Conservation (phyloP, 495 filamentous ascomycete species). For the Aspergillus heteromorphus region DNA sequence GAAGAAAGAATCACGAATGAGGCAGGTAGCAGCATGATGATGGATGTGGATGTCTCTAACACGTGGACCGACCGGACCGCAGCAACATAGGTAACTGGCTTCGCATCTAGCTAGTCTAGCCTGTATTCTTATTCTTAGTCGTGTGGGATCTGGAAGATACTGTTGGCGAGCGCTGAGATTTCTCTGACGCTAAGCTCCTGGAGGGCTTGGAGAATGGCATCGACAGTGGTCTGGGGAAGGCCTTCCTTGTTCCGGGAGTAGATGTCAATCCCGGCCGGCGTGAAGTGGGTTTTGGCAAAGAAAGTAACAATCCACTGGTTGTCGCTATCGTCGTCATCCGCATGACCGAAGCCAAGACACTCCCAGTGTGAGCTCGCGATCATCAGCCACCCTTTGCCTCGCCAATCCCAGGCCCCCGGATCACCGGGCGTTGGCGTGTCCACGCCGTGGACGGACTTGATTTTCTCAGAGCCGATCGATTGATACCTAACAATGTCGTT, state of each 20-base stretch:
- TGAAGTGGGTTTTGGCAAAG: constrained; percentile 71
- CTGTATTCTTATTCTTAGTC: too few relatives aligned
- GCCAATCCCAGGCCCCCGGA: constrained; percentile 60
- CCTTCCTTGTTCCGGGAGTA: constrained; percentile 55
- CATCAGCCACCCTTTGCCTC: constrained; percentile 61
- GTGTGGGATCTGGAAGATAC: constrained; percentile 19
- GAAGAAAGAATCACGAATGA: too few relatives aligned
- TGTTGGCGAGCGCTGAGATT: constrained; percentile 13
- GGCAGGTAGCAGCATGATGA: too few relatives aligned
- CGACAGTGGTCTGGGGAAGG: constrained; percentile 39
- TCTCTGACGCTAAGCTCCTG: constrained; percentile 24
- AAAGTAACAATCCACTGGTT: constrained; percentile 65
- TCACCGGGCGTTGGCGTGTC: constrained; percentile 46
- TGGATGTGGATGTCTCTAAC: too few relatives aligned
- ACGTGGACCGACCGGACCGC: too few relatives aligned
- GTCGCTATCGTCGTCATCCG: constrained; percentile 32
- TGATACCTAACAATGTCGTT: constrained; percentile 69
- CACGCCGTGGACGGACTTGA: constrained; percentile 57
- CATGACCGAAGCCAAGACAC: constrained; percentile 61
- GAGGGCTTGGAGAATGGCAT: constrained; percentile 40
- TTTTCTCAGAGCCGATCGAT: constrained; percentile 36
- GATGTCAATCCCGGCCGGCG: constrained; percentile 68
- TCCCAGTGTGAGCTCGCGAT: constrained; percentile 68
- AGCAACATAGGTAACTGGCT: too few relatives aligned
- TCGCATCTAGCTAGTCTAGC: too few relatives aligned